Evolutionary conservation across 2,329 filamentous ascomycete genomes (phyloP).

Genomic region (Fusarium phyllophilum): DNA sequence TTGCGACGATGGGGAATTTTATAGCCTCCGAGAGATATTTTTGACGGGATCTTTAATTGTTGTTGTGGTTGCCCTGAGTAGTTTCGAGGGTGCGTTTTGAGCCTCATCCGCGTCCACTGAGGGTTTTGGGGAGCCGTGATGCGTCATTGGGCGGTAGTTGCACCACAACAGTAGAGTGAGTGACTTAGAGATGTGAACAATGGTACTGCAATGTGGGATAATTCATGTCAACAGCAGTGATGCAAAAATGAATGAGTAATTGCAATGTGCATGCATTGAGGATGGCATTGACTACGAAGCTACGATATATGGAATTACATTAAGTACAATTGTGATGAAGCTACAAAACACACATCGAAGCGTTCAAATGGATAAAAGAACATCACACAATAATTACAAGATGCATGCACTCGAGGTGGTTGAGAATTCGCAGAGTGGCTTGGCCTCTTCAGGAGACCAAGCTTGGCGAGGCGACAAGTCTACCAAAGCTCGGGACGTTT

Average conservation of each 20-base stretch:
- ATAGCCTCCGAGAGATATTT: conserved; percentile 13
- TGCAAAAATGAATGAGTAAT: background rate
- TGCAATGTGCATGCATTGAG: background rate
- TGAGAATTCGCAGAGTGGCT: background rate
- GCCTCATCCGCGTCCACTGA: background rate
- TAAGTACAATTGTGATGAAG: background rate
- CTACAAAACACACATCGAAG: accelerated
- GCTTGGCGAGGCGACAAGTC: background rate
- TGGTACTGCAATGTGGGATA: background rate
- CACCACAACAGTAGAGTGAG: accelerated
- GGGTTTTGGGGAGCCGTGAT: background rate
- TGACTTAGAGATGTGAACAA: accelerated
- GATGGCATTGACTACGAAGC: background rate
- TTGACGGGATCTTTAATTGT: conserved; percentile 2
- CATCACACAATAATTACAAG: background rate
- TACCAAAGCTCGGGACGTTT: background rate
- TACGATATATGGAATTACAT: background rate
- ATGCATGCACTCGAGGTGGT: background rate
- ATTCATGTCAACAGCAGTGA: background rate
- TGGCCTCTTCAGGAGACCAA: conserved; percentile 11
- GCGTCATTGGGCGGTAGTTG: background rate
- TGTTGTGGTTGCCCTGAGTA: conserved; percentile 31
- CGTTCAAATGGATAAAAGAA: accelerated
- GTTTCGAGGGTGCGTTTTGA: background rate
- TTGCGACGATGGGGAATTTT: background rate